Evolutionary conservation across 2,329 filamentous ascomycete genomes (phyloP), one percentile per base, ranked within the genome.

Genomic region (Trichoderma koningiopsis): DNA sequence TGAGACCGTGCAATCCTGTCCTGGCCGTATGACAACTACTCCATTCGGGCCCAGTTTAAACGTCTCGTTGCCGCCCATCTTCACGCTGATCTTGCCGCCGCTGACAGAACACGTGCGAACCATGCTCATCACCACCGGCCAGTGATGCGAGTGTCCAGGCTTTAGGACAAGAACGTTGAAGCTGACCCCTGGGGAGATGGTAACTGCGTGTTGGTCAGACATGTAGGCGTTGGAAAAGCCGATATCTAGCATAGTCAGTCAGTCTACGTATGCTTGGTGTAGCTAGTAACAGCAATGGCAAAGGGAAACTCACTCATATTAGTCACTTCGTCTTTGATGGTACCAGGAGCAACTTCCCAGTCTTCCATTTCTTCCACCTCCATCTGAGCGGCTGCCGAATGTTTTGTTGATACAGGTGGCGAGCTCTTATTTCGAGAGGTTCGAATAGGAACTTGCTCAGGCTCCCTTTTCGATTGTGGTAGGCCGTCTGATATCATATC

Each of bases 281-380:
- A n/a, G 5, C 16, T 43, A 61, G 13, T 16, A 8, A 5, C 14
- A 40, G 24, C 16, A 11, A 37, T 14, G 35, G 33, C 8, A 14
- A 4, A 37, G 1, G 24, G 40, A 7, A 40, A 77, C 82, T 72
- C 75, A 83, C 82, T 82, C 33, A 79, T 76, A 1, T 74, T 72
- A 0, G 74, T 72, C 1, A 70, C 68, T 4, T 75, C 70, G 40
- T 79, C 76, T 10, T 72, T 73, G 35, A 83, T 74, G 27, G 80
- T 78, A 19, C 83, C 83, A 1, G 83, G 83, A 0, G 83, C 82
- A 57, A 83, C 71, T 72, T 84, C 83, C 82, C 82, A 84, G 3
- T 77, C 76, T 71, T 84, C 82, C 76, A 83, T 81, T 62, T 81
- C 75, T 6, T 80, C 55, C 22, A 52, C 37, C 3, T 58, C 19